phyloP scores from a whole-genome alignment of 495 filamentous ascomycete species.

The Aspergillus sclerotioniger region DNA sequence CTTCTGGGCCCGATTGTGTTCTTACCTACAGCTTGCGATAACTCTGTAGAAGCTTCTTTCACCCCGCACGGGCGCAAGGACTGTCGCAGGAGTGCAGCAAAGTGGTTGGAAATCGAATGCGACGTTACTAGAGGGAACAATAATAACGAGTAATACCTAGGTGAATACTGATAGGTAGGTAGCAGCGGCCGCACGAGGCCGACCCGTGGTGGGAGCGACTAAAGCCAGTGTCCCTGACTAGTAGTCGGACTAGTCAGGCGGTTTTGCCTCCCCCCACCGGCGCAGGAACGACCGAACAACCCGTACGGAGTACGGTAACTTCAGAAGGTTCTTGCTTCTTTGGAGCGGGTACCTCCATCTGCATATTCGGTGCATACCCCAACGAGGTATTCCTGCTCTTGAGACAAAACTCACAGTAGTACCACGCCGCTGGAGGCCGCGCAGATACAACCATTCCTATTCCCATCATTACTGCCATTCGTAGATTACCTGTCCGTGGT shows the following conservation, averaged over 20 bases:
- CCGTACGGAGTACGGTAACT: background rate
- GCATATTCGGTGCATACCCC: no score
- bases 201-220: background rate
- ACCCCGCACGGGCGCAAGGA: constrained; percentile 17
- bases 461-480: no score
- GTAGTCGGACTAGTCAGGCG: background rate
- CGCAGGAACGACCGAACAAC: constrained; percentile 21
- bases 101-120: background rate
- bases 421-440: no score
- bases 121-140: background rate
- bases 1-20: no score
- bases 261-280: constrained; percentile 6
- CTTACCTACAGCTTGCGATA: background rate
- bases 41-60: background rate
- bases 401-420: no score
- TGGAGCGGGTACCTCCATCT: no score
- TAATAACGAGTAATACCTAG: background rate
- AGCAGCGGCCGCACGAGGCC: background rate
- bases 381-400: no score
- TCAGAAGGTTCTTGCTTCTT: no score
- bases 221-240: background rate
- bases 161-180: background rate
- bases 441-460: no score
- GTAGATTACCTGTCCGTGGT: no score
- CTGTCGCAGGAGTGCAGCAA: background rate